phyloP scores from a whole-genome alignment of 2,329 filamentous ascomycete species.

The Pseudogymnoascus sp. region DNA sequence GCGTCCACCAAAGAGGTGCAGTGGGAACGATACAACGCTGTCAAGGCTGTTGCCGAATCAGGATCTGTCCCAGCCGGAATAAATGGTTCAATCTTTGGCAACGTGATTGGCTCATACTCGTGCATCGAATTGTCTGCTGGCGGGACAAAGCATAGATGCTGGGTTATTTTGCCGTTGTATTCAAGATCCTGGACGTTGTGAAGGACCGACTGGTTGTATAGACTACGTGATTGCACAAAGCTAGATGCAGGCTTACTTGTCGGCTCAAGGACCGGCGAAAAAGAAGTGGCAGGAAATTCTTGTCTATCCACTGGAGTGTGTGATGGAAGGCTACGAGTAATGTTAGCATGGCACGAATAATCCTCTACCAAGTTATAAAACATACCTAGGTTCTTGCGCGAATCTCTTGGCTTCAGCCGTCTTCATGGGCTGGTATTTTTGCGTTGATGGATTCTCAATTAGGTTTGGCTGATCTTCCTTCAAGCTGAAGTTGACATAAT shows the following conservation, averaged over 20 bases:
- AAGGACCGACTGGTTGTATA: conserved; percentile 54
- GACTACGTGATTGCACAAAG: conserved; percentile 37
- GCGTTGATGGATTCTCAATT: conserved; percentile 28
- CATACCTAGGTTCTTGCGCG: conserved; percentile 44
- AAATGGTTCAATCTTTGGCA: conserved; percentile 83
- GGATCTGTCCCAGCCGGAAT: conserved; percentile 74
- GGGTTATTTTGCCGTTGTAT: conserved; percentile 49
- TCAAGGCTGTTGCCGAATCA: conserved; percentile 78
- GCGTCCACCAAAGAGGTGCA: conserved; percentile 93
- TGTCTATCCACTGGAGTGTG: neutral
- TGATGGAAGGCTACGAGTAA: neutral
- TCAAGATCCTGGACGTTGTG: conserved; percentile 50
- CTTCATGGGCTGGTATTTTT: conserved; percentile 38
- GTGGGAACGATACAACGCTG: conserved; percentile 84
- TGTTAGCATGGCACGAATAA: conserved; percentile 17
- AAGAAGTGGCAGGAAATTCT: conserved; percentile 15
- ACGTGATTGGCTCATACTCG: conserved; percentile 61
- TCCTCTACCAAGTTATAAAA: conserved; percentile 13
- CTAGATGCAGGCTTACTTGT: conserved; percentile 13
- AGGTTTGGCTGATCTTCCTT: conserved; percentile 41
- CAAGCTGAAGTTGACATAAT: conserved; percentile 68
- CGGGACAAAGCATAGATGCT: conserved; percentile 53
- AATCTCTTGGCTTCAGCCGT: conserved; percentile 42
- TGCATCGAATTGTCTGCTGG: conserved; percentile 47
- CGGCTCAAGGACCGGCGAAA: conserved; percentile 12